Evolutionary conservation across 768 basidiomycete genomes (phyloP), one percentile per base, ranked within the genome.

Genomic region (Agaricus blazei): DNA sequence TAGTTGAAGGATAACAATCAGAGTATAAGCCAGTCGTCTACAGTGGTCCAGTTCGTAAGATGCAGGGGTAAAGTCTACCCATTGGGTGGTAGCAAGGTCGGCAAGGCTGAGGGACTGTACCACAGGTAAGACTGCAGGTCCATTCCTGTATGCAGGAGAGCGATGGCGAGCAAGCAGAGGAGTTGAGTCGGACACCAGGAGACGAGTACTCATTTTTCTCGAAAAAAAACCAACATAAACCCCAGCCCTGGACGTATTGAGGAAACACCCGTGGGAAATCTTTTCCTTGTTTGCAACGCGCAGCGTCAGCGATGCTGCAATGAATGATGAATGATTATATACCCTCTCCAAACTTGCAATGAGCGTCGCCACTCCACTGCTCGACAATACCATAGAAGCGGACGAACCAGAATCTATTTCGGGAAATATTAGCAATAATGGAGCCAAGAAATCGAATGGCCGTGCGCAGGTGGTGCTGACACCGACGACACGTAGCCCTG

Each of bases 331-430:
- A 19, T 19, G 19, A 8, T 19, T 41, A 27, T 29, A 14, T 23
- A 41, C 4, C 41, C 28, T 45, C 60, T 62, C 40, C 19, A 15
- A 41, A 14, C 40, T 12, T 45, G 67, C 70, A 36, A 87, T 87
- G 85, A 83, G 78, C 70, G 74, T 72, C 51, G 72, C 77, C 28
- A 78, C 83, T 29, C 87, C 89, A 23, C 73, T 92, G 48, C 75
- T 92, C 45, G 78, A 87, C 38, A 55, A 55, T 56, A 90, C 88
- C 34, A 96, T 96, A 54, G 93, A 95, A 67, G 84, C 93, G 29
- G 93, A 96, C 68, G 92, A 93, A 75, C 66, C 68, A 34, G 72
- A 65, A 14, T 63, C 58, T 38, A 71, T 64, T 37, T 62, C 70
- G 38, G 71, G 72, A n/a, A 72, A 70, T 56, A 75, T 72, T 51